Base-by-base conservation (phyloP, 1,284 basidiomycete species). In the Volvariella surrecta region DNA sequence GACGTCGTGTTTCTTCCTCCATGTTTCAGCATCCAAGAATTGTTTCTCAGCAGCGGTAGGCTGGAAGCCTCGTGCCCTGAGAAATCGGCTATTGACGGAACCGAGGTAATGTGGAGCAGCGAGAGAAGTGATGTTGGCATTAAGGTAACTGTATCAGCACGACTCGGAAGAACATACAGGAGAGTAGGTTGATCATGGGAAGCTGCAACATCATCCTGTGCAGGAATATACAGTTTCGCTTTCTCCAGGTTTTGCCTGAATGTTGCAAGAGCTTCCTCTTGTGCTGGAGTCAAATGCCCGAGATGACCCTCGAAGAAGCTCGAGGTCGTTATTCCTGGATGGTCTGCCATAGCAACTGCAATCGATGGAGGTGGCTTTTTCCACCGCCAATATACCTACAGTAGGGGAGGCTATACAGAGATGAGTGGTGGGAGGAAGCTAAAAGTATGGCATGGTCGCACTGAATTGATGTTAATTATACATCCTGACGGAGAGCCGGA, bases 21-120 rank as follows among this genome's bases (percentile, higher is more conserved):
- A 89, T 9, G 66, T 63, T 52, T 82, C 73, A 0, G 80, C 64
- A 17, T 72, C 70, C 1, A 75, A 57, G 53, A 87, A 89, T 54
- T 89, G 83, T 48, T 76, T 74, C 56, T 77, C 66, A 0, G 86
- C 87, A 50, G 75, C 73, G n/a, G 58, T 50, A 4, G 70, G 63
- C 48, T 83, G 71, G 53, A 78, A 88, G 44, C 67, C 67, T 49
- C 86, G 71, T 4, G 87, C 87, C 19, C 84, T 71, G 3, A 89
- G 70, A 54, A 89, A 89, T 8, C 87, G 82, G 18, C 85, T 89
- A 55, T 7, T 35, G 34, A 15, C 13, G 34, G n/a, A 35, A 8
- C 6, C 18, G n/a, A 7, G 6, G 18, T 7, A 35, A 21, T n/a
- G n/a, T n/a, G n/a, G n/a, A n/a, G n/a, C n/a, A n/a, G n/a, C n/a